Evolutionary conservation across 2,329 filamentous ascomycete genomes (phyloP).

Genomic region (Fusarium sambucinum): DNA sequence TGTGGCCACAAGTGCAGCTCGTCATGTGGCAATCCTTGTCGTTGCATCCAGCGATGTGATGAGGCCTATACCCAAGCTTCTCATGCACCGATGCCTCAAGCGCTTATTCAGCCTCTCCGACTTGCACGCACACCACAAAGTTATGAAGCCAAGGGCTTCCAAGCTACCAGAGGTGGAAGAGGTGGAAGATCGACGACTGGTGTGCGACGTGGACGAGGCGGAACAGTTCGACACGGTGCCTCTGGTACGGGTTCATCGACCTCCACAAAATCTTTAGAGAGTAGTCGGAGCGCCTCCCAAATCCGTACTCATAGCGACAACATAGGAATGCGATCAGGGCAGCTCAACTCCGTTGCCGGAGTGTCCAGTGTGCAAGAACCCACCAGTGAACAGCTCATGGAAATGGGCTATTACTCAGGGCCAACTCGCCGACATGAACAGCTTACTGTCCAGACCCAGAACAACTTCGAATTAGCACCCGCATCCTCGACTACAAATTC

Average conservation of each 20-base stretch:
- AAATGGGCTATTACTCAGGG: conserved; percentile 21
- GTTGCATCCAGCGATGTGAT: conserved; percentile 30
- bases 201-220: not conserved
- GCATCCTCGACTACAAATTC: conserved; percentile 7
- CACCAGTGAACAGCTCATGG: conserved; percentile 63
- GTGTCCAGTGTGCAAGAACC: conserved; percentile 53
- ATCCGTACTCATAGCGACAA: not conserved
- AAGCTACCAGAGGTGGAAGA: not conserved
- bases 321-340: not conserved
- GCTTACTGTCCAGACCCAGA: not conserved
- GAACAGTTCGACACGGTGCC: not conserved
- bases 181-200: not conserved
- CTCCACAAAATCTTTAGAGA: not conserved
- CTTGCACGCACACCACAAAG: not conserved
- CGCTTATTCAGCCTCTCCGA: not conserved
- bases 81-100: not conserved
- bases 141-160: not conserved
- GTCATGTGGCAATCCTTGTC: conserved; percentile 33
- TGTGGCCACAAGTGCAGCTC: conserved; percentile 41
- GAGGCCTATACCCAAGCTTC: not conserved
- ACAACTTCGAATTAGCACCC: not conserved
- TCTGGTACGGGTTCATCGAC: not conserved
- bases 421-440: not conserved
- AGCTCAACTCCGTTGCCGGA: not conserved
- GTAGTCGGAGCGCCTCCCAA: not conserved